These are phyloP conservation scores for Raffaelea arxii DNA, from an alignment of 2,329 filamentous ascomycete genomes.

Conservation along the genomic window DNA sequence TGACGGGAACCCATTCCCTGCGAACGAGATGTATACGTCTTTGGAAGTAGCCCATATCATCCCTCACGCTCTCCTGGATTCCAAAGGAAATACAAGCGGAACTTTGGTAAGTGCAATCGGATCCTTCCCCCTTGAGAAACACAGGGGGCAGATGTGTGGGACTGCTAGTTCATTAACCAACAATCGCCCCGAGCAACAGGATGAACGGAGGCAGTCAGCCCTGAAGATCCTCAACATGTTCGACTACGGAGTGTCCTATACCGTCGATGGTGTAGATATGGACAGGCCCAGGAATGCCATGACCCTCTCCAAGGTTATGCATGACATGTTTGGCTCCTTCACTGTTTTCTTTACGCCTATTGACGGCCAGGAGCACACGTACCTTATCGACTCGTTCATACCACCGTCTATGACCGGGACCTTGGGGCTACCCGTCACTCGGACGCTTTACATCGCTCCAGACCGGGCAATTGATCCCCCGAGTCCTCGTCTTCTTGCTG, in stretches of 20 bases:
- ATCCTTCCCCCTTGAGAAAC: not conserved
- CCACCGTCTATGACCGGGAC: not conserved
- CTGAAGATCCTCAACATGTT: conserved; percentile 33
- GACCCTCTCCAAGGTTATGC: conserved; percentile 19
- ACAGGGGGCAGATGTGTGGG: not conserved
- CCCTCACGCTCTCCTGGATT: not conserved
- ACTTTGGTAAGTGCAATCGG: not conserved
- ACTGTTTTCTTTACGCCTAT: conserved; percentile 20
- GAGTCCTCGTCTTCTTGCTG: conserved; percentile 1
- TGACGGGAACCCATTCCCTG: conserved; percentile 13
- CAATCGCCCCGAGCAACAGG: conserved; percentile 6
- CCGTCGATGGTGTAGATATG: conserved; percentile 28
- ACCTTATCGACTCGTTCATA: conserved; percentile 17
- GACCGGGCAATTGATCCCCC: conserved; percentile 4
- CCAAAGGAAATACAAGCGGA: not conserved
- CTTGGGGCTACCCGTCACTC: conserved; percentile 1
- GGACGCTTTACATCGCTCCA: conserved; percentile 1
- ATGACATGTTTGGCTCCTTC: conserved; percentile 22
- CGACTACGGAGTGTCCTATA: conserved; percentile 21
- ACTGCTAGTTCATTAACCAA: conserved; percentile 1
- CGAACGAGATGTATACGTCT: not conserved
- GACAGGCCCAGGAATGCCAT: conserved; percentile 29
- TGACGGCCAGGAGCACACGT: conserved; percentile 14
- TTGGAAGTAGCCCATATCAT: not conserved
- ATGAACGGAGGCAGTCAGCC: conserved; percentile 19